Evolutionary conservation across 2,329 filamentous ascomycete species (phyloP).

Genomic region (Cadophora sp.): DNA sequence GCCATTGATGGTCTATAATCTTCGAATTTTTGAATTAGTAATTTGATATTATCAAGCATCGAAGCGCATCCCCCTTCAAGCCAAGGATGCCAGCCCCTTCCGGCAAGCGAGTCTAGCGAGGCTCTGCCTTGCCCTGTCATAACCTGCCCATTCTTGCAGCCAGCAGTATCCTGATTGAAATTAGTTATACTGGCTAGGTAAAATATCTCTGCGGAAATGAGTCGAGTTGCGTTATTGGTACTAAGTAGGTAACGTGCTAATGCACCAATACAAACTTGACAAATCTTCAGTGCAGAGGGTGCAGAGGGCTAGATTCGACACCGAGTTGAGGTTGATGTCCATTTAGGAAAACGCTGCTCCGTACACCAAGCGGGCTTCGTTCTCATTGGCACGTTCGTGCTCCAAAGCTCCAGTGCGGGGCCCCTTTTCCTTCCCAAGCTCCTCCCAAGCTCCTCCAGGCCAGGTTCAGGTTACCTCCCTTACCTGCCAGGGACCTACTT

Average conservation of each 20-base stretch:
- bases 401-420: slow-evolving; percentile 8
- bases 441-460: too few species aligned
- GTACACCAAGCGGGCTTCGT: too few species aligned
- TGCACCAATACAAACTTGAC: background rate
- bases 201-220: background rate
- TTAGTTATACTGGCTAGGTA: background rate
- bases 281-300: background rate
- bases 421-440: background rate
- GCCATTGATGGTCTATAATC: background rate
- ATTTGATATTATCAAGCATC: slow-evolving; percentile 14
- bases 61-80: background rate
- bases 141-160: background rate
- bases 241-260: background rate
- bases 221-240: background rate
- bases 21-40: slow-evolving; percentile 2
- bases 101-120: background rate
- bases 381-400: slow-evolving; percentile 18
- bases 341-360: slow-evolving; percentile 13
- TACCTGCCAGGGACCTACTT: too few species aligned
- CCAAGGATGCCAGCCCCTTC: background rate
- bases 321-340: slow-evolving; percentile 16
- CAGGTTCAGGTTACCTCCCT: too few species aligned
- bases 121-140: background rate
- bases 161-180: background rate
- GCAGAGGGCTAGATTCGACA: slow-evolving; percentile 6